These are phyloP conservation scores for Ajuga chamaepitys DNA, from an alignment of 257 asterid genomes.

Conservation along the genomic window DNA sequence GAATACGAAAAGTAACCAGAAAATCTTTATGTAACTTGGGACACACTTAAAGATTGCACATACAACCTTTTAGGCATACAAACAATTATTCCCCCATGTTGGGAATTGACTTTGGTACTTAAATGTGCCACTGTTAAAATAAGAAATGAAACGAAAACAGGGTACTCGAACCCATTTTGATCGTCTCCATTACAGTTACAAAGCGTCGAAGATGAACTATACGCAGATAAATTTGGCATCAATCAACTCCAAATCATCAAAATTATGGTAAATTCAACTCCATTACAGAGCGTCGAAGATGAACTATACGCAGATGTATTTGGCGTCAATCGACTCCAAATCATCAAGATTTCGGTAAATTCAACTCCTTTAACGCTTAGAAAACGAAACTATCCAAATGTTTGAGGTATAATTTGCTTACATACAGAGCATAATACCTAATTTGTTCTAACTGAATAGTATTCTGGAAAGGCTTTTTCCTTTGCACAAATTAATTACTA, in stretches of 20 bases:
- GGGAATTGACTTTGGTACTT: conserved; percentile 5
- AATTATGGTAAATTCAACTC: conserved; percentile 4
- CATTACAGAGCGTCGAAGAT: not conserved
- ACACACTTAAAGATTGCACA: not conserved
- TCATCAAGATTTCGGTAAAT: not conserved
- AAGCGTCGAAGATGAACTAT: not conserved
- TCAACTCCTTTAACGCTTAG: conserved; percentile 1
- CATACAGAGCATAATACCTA: not conserved
- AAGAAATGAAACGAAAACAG: not conserved
- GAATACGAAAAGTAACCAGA: conserved; percentile 10
- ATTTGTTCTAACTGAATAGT: not conserved
- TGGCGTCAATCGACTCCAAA: not conserved
- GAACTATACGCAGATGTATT: not conserved
- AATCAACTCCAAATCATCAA: not conserved
- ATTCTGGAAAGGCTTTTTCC: not conserved
- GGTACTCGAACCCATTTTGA: not conserved
- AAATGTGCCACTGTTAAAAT: not conserved
- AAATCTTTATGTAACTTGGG: not conserved
- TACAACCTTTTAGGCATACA: not conserved
- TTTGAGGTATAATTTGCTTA: not conserved
- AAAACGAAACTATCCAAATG: not conserved
- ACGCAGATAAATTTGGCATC: not conserved
- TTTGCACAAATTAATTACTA: not conserved
- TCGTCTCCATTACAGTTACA: not conserved
- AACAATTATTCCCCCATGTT: not conserved